Evolutionary conservation across 2,329 filamentous ascomycete species (phyloP).

Genomic region (Emmonsiellopsis sp.): DNA sequence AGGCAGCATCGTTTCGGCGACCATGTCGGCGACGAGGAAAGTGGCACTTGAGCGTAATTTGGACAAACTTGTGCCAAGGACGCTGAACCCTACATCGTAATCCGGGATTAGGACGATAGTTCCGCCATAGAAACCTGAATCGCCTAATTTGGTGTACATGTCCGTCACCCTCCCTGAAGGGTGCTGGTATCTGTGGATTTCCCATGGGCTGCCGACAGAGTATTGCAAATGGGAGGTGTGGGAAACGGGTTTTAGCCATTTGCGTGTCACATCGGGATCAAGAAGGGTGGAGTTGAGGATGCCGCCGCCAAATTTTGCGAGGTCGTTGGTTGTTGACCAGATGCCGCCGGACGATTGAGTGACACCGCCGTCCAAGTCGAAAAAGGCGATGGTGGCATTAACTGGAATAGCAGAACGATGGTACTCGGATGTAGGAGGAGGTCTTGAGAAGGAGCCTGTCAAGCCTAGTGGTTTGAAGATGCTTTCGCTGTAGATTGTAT

Average conservation of each 20-base stretch:
- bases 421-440: constrained; percentile 12
- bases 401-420: not conserved
- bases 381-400: constrained; percentile 14
- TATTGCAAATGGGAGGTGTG: constrained; percentile 30
- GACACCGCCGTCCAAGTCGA: constrained; percentile 29
- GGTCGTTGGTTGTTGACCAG: constrained; percentile 35
- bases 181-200: constrained; percentile 20
- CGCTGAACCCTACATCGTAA: constrained; percentile 33
- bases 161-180: constrained; percentile 16
- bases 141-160: constrained; percentile 35
- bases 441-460: constrained; percentile 29
- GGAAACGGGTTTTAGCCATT: constrained; percentile 36
- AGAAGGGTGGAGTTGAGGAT: constrained; percentile 34
- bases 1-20: constrained; percentile 22
- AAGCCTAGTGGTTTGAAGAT: constrained; percentile 38
- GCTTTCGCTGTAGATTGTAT: constrained; percentile 29
- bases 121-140: constrained; percentile 30
- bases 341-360: constrained; percentile 31
- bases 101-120: constrained; percentile 35
- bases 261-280: constrained; percentile 25
- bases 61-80: constrained; percentile 27
- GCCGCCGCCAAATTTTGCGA: constrained; percentile 34
- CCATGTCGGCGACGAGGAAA: constrained; percentile 15
- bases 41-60: constrained; percentile 6
- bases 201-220: constrained; percentile 37